Conservation (phyloP, 2,329 filamentous ascomycete species). For the Alternaria conjuncta region DNA sequence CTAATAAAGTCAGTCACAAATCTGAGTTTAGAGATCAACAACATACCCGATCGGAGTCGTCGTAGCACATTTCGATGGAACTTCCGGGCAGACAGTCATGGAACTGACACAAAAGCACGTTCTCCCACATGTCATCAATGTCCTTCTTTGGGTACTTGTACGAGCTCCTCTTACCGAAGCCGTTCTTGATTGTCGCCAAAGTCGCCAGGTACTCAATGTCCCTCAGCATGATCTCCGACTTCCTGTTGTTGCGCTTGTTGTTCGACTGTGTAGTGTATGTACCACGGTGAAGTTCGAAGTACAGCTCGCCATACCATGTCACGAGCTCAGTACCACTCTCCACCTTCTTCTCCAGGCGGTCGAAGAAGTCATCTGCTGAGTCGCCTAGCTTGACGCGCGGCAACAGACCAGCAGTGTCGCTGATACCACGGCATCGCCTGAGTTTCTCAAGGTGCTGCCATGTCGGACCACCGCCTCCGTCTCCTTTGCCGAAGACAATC, state of each 20-base stretch:
- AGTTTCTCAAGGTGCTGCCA: conserved; percentile 95
- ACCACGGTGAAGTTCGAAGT: conserved; percentile 95
- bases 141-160: conserved; percentile 94
- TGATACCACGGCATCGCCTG: conserved; percentile 86
- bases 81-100: conserved; percentile 96
- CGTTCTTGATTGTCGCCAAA: conserved; percentile 75
- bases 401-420: conserved; percentile 81
- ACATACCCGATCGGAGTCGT: conserved; percentile 80
- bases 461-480: conserved; percentile 93
- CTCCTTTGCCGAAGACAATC: conserved; percentile 94
- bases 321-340: conserved; percentile 72
- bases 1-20: conserved; percentile 21
- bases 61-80: conserved; percentile 97
- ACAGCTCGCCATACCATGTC: conserved; percentile 97
- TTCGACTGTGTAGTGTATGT: conserved; percentile 98
- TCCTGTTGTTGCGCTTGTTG: conserved; percentile 94
- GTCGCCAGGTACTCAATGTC: conserved; percentile 90
- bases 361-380: conserved; percentile 95
- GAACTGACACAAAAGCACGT: conserved; percentile 90
- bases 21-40: neutral
- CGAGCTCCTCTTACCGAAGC: conserved; percentile 49
- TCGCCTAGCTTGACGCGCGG: conserved; percentile 88
- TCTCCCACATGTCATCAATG: conserved; percentile 97
- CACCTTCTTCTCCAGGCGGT: conserved; percentile 79
- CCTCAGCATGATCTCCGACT: conserved; percentile 81